Evolutionary conservation across 805 yeast genomes (phyloP).

Genomic region (Grigorovia yakushimaensis): DNA sequence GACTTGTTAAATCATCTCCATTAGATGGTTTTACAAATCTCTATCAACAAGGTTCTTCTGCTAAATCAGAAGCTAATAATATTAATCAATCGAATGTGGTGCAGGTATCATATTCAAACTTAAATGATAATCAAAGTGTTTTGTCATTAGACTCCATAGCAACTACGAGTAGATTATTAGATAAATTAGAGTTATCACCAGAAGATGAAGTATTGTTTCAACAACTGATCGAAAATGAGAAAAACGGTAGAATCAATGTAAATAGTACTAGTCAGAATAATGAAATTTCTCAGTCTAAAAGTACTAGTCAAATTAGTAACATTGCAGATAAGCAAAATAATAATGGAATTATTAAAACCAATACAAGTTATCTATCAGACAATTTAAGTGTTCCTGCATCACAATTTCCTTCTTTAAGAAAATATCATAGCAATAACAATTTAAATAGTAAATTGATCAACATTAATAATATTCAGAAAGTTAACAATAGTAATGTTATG

Average conservation of each 20-base stretch:
- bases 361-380: background rate
- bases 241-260: background rate
- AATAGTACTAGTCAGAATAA: conserved; percentile 1
- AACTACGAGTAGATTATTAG: conserved; percentile 25
- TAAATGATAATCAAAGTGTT: background rate
- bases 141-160: conserved; percentile 24
- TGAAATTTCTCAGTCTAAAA: background rate
- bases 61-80: background rate
- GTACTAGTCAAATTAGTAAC: background rate
- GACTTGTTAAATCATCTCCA: conserved; percentile 1
- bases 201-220: conserved; percentile 25
- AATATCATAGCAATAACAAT: background rate
- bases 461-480: background rate
- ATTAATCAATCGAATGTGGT: background rate
- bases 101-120: background rate
- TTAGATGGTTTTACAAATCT: conserved; percentile 1
- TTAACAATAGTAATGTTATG: too few relatives aligned
- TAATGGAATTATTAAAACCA: too few relatives aligned
- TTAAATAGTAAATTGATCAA: too few relatives aligned
- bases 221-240: conserved; percentile 16
- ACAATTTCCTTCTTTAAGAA: conserved; percentile 24
- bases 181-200: conserved; percentile 23
- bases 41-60: background rate
- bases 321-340: too few relatives aligned
- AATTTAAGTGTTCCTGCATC: conserved; percentile 27